Base-by-base conservation (phyloP, 768 basidiomycete genomes). In the Podaxis sp. region DNA sequence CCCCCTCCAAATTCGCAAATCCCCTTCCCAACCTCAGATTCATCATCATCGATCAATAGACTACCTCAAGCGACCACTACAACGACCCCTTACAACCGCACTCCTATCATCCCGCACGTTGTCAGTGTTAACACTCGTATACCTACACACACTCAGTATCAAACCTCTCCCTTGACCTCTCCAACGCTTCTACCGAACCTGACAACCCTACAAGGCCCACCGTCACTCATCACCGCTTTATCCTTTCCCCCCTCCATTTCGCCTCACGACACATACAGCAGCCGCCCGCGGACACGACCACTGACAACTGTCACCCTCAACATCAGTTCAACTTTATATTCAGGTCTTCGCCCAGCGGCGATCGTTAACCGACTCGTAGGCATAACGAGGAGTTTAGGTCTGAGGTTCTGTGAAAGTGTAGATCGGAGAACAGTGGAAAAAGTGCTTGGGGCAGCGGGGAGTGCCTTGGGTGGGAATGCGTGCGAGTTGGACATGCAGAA, bases 381-480 rank as follows among this genome's bases (percentile, higher is more conserved):
- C 6, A 23, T 44, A 6, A 67, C 77, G 53, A 58, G 62, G 14
- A 63, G 64, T 6, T 68, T 82, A 1, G 62, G 67, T 2, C 59
- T 82, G 3, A 64, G 68, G 5, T 81, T 82, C 61, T 69, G 73
- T 1, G 67, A 71, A 21, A 66, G 67, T 23, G 76, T 81, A 14
- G 81, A 82, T 62, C 69, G 71, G 59, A 70, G 81, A 44, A 76
- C 79, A 13, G 72, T 79, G 32, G 80, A 79, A 57, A 82, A 81
- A 62, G 72, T 79, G 7, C 57, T 82, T 37, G 73, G 73, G n/a
- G 77, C 79, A 3, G 75, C 72, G 1, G 76, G 76, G 37, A 71
- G 73, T 4, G 68, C 72, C 14, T 64, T 77, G 4, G 75, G 76
- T 4, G 57, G 62, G 1, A 38, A 3, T 37, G 37, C 25, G 35